Evolutionary conservation across 1,284 basidiomycete species (phyloP), one percentile per base, ranked within the genome.

Genomic region (Ceratobasidium sp.): DNA sequence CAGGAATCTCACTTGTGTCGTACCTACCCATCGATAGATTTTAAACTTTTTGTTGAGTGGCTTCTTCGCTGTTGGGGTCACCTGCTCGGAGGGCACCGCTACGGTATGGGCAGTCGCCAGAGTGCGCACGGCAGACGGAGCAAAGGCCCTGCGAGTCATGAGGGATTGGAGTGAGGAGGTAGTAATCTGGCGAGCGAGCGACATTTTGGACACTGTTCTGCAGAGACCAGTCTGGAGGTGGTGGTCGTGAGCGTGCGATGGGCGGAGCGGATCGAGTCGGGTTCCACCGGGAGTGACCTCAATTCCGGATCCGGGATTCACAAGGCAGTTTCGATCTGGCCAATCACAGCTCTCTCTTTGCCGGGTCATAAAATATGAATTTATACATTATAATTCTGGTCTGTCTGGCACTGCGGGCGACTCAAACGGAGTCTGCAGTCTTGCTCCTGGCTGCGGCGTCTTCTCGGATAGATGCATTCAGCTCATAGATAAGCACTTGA

Each of bases 11-110:
- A 46, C 21, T 30, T 18, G n/a, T 8, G 30, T 18, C 6, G 30
- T 36, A 43, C 88, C 71, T 72, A 94, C 93, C 94, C 95, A 97
- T 80, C 95, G 92, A 84, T 98, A 98, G 77, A 97, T 95, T 86
- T 96, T 93, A 86, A 98, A 97, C 82, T 93, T 90, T 85, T 97
- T 97, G 74, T 84, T 81, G 74, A 83, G 75, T 43, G 83, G 80
- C 48, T 79, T 76, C 78, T 83, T 82, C 21, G 78, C 76, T 4
- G 79, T 77, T 8, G 78, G 76, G 28, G 57, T 23, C 43, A 45
- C 57, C 12, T 52, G 36, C 28, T 32, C 18, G 4, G 18, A 36
- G 43, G 34, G n/a, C 36, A 39, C 36, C 14, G 36, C 14, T 39
- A 14, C 14, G 36, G 36, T 6, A 6, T 50, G 48, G 39, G 21